Conservation (phyloP, 2,329 filamentous ascomycete genomes). For the Pseudodiploospora longispora region DNA sequence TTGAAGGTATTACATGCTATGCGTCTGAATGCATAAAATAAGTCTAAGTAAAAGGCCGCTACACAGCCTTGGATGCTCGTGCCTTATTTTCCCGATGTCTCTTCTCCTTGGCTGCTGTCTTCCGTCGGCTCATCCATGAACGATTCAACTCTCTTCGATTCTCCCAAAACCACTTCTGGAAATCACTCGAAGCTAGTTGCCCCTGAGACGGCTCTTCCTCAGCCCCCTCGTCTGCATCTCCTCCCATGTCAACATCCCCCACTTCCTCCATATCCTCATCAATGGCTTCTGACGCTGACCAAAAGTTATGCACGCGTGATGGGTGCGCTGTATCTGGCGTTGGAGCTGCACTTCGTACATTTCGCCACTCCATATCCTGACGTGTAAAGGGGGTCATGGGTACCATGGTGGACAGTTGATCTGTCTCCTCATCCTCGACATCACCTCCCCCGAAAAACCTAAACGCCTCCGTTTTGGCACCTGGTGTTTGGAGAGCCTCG, state of each 20-base stretch:
- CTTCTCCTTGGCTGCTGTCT: conserved; percentile 57
- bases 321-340: conserved; percentile 89
- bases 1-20: too few relatives aligned
- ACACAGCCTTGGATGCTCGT: conserved; percentile 34
- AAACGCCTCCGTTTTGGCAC: conserved; percentile 51
- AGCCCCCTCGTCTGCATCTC: conserved; percentile 18
- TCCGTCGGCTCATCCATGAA: conserved; percentile 58
- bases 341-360: conserved; percentile 78
- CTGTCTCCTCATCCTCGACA: conserved; percentile 36
- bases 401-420: conserved; percentile 27
- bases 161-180: conserved; percentile 62
- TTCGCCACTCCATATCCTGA: conserved; percentile 67
- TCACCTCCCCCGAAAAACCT: conserved; percentile 64
- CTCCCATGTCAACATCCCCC: conserved; percentile 21
- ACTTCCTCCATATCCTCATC: conserved; percentile 34
- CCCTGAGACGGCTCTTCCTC: conserved; percentile 13
- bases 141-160: conserved; percentile 56
- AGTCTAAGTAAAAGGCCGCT: background rate
- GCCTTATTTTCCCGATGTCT: conserved; percentile 57
- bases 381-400: conserved; percentile 81
- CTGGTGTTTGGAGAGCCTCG: conserved; percentile 20
- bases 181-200: conserved; percentile 37
- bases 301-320: conserved; percentile 53
- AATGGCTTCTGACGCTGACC: conserved; percentile 31
- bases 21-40: too few relatives aligned